Base-by-base conservation (phyloP, 2,329 filamentous ascomycete genomes). In the Emergomyces africanus region DNA sequence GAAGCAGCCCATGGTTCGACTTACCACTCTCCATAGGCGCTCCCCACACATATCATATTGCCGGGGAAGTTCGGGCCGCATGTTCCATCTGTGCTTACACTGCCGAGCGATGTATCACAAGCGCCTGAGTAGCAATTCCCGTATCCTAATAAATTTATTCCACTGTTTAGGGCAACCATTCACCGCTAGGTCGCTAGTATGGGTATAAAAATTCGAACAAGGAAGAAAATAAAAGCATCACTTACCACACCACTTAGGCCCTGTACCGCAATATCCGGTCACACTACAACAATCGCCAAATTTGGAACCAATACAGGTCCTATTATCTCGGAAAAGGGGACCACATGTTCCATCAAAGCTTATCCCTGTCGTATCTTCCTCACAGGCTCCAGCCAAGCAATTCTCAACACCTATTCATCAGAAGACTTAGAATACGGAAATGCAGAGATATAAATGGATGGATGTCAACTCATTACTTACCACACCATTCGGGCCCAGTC, bases 301-400 rank as follows among this genome's bases (percentile, higher is more conserved):
- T 53, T 56, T 57, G 18, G 62, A 60, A 12, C 60, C 62, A 33
- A 55, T 41, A 49, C 62, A 63, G 5, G 56, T 63, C 37, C 58
- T 61, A 48, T 59, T 54, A 8, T 57, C 62, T 12, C 57, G 60
- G 54, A 57, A 61, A 50, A 48, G 56, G 2, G 62, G 60, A 18
- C 62, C 62, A 49, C 62, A 63, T 15, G 46, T 63, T 41, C 62
- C 62, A 46, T 63, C 62, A 14, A 56, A 59, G 28, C 44, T 57
- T 23, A 61, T 33, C 37, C 58, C 48, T 15, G 53, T 41, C n/a
- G 54, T 46, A 25, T 39, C 53, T 12, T 33, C 54, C 49, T 64
- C 56, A 39, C 62, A 64, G n/a, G 42, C 23, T 8, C 62, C 62
- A 23, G 62, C 62, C 5, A 60, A 18, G 42, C 62, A 64, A 49